Conservation (phyloP, 192 early-diverging fungal genomes). For the Fimicolochytrium jonesii region DNA sequence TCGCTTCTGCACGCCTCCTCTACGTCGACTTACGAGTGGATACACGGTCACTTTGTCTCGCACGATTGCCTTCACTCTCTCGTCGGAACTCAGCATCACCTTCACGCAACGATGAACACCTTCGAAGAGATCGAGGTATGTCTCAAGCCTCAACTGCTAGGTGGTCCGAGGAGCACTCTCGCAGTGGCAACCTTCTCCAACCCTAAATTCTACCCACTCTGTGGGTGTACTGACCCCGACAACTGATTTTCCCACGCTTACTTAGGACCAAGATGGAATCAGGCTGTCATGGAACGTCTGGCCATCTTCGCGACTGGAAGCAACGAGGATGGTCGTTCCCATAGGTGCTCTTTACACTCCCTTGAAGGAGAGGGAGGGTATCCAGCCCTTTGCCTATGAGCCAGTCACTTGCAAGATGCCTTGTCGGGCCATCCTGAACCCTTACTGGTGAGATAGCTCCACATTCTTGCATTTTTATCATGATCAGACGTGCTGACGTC, state of each 20-base stretch:
- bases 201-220: neutral
- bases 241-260: too few relatives aligned
- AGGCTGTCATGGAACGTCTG: conserved; percentile 98
- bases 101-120: conserved; percentile 31
- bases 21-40: too few relatives aligned
- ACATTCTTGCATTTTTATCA: too few relatives aligned
- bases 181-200: neutral
- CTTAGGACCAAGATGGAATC: conserved; percentile 90
- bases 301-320: conserved; percentile 88
- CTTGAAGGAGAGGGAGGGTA: conserved; percentile 84
- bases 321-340: conserved; percentile 92
- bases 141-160: neutral
- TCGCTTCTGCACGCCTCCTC: too few relatives aligned
- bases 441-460: conserved; percentile 93
- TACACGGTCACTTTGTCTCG: too few relatives aligned
- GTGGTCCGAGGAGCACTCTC: neutral
- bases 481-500: too few relatives aligned
- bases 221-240: neutral
- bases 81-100: neutral
- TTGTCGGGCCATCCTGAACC: conserved; percentile 94
- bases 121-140: conserved; percentile 47
- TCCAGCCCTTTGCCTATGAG: conserved; percentile 87
- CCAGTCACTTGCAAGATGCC: conserved; percentile 96
- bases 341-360: conserved; percentile 91
- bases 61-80: too few relatives aligned